These are phyloP conservation scores for Plasmodium coatneyi DNA, from an alignment of 169 alveolate genomes.

Conservation along the genomic window DNA sequence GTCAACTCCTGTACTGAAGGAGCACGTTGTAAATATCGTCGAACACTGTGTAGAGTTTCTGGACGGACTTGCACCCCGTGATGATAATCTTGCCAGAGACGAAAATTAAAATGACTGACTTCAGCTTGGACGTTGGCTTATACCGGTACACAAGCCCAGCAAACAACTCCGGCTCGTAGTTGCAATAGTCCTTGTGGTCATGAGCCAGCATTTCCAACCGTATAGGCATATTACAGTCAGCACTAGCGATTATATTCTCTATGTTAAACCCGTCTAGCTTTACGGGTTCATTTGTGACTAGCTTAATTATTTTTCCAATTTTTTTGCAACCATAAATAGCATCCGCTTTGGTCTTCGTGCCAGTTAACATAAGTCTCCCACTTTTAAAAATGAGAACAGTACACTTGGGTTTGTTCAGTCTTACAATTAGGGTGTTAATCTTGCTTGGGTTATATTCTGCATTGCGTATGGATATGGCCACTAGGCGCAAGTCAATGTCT, in stretches of 20 bases:
- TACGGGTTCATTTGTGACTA: constrained; percentile 89
- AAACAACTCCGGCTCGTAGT: constrained; percentile 99
- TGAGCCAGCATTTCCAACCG: constrained; percentile 96
- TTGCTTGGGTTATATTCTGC: constrained; percentile 98
- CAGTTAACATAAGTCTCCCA: constrained; percentile 98
- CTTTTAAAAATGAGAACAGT: constrained; percentile 95
- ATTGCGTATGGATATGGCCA: constrained; percentile 95
- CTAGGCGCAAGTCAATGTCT: constrained; percentile 92
- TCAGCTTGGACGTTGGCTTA: constrained; percentile 81
- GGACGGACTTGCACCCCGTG: constrained; percentile 97
- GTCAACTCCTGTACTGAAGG: constrained; percentile 87
- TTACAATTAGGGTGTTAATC: constrained; percentile 96
- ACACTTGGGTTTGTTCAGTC: constrained; percentile 96
- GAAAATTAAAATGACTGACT: constrained; percentile 96
- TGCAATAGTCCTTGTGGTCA: constrained; percentile 92
- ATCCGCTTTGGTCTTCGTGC: constrained; percentile 94
- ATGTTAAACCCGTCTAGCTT: constrained; percentile 94
- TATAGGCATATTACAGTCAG: constrained; percentile 96
- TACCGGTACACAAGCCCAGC: constrained; percentile 92
- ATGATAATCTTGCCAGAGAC: constrained; percentile 98
- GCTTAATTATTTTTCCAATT: constrained; percentile 94
- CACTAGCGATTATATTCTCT: constrained; percentile 98
- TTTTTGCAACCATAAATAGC: constrained; percentile 94
- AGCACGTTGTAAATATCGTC: constrained; percentile 92
- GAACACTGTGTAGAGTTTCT: constrained; percentile 92